phyloP scores from a whole-genome alignment of 2,329 filamentous ascomycete genomes.

The Arthrinium phaeospermum region DNA sequence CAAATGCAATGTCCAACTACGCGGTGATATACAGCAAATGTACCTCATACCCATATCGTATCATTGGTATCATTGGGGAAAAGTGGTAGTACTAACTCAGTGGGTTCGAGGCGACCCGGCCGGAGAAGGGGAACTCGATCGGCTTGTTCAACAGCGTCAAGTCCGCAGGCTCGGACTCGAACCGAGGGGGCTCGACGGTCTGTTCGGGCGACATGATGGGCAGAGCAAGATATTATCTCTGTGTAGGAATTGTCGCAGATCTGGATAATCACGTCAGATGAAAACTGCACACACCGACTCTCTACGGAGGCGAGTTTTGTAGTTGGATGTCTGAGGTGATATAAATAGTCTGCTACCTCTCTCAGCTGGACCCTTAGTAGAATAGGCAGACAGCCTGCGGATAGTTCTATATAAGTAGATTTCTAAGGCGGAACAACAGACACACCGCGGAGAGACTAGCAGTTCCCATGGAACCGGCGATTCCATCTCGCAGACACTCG shows the following conservation, averaged over 20 bases:
- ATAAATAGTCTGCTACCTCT: background rate
- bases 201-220: conserved; percentile 6
- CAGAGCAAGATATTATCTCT: background rate
- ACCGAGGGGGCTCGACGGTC: background rate
- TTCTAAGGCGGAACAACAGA: background rate
- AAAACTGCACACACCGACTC: background rate
- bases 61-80: background rate
- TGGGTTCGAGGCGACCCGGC: conserved; percentile 65
- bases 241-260: no score
- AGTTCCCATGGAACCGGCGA: background rate
- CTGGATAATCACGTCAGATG: background rate
- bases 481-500: background rate
- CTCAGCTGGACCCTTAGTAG: background rate
- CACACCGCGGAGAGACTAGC: background rate
- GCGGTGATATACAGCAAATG: no score
- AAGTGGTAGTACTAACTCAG: conserved; percentile 42
- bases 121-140: conserved; percentile 56
- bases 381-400: background rate
- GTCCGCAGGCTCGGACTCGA: conserved; percentile 14
- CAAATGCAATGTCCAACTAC: no score
- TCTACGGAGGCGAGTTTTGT: background rate
- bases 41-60: no score
- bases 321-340: background rate
- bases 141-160: conserved; percentile 36
- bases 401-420: background rate